These are phyloP conservation scores for Skeletonema potamos DNA, from an alignment of 108 stramenopile genomes.

Conservation along the genomic window DNA sequence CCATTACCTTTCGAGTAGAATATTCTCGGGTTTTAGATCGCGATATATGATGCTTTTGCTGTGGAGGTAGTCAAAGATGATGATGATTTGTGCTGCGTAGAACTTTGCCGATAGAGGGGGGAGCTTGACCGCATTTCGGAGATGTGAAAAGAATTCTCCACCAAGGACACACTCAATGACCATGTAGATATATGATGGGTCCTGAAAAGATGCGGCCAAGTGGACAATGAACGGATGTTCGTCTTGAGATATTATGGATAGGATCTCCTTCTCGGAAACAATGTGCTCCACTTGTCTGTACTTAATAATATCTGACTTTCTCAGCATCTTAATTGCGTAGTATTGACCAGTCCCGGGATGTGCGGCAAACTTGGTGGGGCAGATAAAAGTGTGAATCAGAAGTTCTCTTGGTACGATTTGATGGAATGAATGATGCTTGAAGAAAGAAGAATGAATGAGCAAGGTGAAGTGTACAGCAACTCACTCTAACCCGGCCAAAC, in stretches of 20 bases:
- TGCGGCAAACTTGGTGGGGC: conserved; percentile 45
- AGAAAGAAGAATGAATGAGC: background rate
- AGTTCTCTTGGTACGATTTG: too few species aligned
- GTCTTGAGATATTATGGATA: conserved; percentile 40
- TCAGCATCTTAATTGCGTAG: conserved; percentile 86
- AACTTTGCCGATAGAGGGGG: conserved; percentile 58
- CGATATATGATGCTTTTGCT: conserved; percentile 84
- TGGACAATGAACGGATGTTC: conserved; percentile 82
- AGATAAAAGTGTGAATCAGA: too few species aligned
- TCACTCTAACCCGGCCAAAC: conserved; percentile 73
- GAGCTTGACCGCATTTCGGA: conserved; percentile 52
- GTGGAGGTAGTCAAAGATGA: conserved; percentile 94
- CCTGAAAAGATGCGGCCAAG: conserved; percentile 61
- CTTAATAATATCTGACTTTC: conserved; percentile 69
- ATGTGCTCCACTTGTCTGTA: conserved; percentile 82
- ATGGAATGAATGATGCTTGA: too few species aligned
- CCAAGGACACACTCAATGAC: conserved; percentile 78
- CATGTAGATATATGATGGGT: conserved; percentile 66
- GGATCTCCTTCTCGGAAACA: conserved; percentile 74
- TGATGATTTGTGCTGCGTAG: conserved; percentile 70
- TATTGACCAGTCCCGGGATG: conserved; percentile 50
- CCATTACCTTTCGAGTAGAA: background rate
- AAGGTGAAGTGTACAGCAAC: background rate
- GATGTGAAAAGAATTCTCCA: conserved; percentile 77
- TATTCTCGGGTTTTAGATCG: conserved; percentile 85